phyloP scores from a whole-genome alignment of 2,329 filamentous ascomycete species.

The Aspergillus versicolor region DNA sequence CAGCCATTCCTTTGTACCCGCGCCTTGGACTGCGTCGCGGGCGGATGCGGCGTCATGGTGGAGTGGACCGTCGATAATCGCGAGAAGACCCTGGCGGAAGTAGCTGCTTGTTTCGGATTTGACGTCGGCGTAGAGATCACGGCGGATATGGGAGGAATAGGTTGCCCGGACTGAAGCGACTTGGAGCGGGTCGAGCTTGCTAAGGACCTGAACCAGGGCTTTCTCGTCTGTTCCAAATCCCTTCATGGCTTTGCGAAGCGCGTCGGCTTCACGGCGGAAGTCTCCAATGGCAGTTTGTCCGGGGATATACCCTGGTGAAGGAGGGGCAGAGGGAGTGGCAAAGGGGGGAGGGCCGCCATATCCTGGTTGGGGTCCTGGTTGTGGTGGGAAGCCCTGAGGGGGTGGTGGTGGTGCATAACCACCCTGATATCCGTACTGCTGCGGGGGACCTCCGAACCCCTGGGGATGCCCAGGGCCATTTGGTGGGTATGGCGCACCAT shows the following conservation, averaged over 20 bases:
- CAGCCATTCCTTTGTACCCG: conserved; percentile 81
- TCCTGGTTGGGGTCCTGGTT: not conserved
- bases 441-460: not conserved
- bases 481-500: not conserved
- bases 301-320: conserved; percentile 73
- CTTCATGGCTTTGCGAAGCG: conserved; percentile 81
- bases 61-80: conserved; percentile 76
- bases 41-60: conserved; percentile 71
- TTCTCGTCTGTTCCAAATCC: conserved; percentile 89
- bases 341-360: conserved; percentile 24
- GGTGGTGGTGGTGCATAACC: conserved; percentile 4
- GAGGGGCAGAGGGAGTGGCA: conserved; percentile 60
- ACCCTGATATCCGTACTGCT: not conserved
- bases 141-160: conserved; percentile 64
- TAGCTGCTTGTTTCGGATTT: conserved; percentile 73
- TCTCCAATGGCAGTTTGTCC: conserved; percentile 68
- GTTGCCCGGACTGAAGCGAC: conserved; percentile 66
- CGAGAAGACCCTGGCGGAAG: conserved; percentile 72
- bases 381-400: not conserved
- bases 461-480: not conserved
- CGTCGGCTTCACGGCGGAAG: conserved; percentile 66
- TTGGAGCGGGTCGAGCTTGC: conserved; percentile 75
- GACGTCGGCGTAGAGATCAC: conserved; percentile 72
- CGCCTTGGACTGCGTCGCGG: conserved; percentile 69
- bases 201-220: conserved; percentile 67